Evolutionary conservation across 1,139 yeast species (phyloP), one percentile per base, ranked within the genome.

Genomic region (Saccharomyces hybrid): DNA sequence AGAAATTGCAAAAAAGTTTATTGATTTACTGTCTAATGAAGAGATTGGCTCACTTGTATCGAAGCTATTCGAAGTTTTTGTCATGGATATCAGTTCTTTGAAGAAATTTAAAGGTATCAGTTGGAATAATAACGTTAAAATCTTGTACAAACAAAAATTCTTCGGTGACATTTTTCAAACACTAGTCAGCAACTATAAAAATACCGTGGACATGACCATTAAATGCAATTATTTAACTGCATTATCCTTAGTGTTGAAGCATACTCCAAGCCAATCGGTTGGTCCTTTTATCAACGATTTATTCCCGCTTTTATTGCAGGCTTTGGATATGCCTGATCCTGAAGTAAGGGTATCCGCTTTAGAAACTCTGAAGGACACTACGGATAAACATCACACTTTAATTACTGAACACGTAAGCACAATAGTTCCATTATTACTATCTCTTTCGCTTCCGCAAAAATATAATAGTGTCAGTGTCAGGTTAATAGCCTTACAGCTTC

Each of bases 61-160:
- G 1, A 78, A 75, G 57, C 75, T 84, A 2, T 78, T 88, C 55
- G 87, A 83, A 46, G 76, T 89, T 2, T 66, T 89, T 20, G 80
- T 87, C 34, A 75, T 82, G 29, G 95, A 88, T 61, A 77, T 86
- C 52, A 78, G 81, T 13, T 73, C 85, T 3, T 80, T 85, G 59
- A 72, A 76, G 51, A 82, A 80, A 62, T 75, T 77, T 47, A 82
- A 80, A 44, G 76, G 77, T 46, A 81, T 80, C 16, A 69, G 77
- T 59, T 63, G 63, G 64, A 81, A 82, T 57, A 75, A 85, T 55
- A 80, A 83, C 56, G 80, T 85, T 27, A 78, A 86, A 55, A 68
- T 80, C 48, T 74, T 93, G 31, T 87, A 85, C 74, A 89, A 88
- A 66, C 98, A 93, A 65, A 83, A 84, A 59, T 75, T 87, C 25